These are phyloP conservation scores for Calonectria montana DNA, from an alignment of 2,329 filamentous ascomycete genomes.

Conservation along the genomic window DNA sequence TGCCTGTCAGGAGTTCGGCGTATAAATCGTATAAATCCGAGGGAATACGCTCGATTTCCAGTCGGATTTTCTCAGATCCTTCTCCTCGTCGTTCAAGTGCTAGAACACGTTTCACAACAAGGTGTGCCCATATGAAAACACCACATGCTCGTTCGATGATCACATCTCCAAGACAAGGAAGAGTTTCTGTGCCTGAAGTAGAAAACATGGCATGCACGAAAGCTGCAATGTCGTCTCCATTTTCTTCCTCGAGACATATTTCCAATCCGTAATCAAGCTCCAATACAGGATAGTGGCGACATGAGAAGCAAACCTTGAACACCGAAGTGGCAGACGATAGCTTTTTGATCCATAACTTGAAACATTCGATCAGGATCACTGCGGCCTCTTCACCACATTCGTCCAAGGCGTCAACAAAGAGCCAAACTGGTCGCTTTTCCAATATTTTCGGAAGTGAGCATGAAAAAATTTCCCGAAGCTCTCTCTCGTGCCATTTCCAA, in stretches of 20 bases:
- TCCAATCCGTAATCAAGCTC: constrained; percentile 23
- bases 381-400: constrained; percentile 45
- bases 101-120: constrained; percentile 40
- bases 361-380: constrained; percentile 23
- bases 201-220: constrained; percentile 43
- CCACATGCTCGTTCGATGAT: constrained; percentile 44
- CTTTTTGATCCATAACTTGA: constrained; percentile 34
- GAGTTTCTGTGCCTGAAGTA: background rate
- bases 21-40: background rate
- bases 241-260: constrained; percentile 46
- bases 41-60: background rate
- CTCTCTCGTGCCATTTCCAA: constrained; percentile 37
- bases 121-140: constrained; percentile 50
- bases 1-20: constrained; percentile 11
- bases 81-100: constrained; percentile 25
- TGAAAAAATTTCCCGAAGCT: constrained; percentile 37
- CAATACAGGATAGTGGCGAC: constrained; percentile 47
- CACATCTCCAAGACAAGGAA: constrained; percentile 11
- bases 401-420: constrained; percentile 52
- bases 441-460: constrained; percentile 35
- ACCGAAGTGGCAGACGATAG: constrained; percentile 10
- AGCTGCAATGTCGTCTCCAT: constrained; percentile 43
- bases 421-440: constrained; percentile 29
- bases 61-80: background rate
- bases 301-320: constrained; percentile 46